phyloP scores from a whole-genome alignment of 2,329 filamentous ascomycete species.

The Colletotrichum godetiae region DNA sequence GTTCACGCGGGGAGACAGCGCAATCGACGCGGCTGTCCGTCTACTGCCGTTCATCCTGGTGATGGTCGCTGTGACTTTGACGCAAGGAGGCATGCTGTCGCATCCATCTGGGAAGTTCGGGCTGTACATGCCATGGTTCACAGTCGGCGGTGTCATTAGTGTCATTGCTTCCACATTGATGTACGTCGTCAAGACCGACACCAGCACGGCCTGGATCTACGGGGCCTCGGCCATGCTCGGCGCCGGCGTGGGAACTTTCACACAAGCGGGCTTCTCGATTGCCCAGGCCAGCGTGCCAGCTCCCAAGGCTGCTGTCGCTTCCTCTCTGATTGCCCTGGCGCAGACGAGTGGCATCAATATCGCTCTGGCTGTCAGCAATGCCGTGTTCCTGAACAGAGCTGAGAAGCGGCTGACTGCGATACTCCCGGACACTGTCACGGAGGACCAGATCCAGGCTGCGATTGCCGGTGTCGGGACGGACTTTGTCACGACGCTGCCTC shows the following conservation, averaged over 20 bases:
- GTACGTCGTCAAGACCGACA: conserved; percentile 41
- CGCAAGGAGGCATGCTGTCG: conserved; percentile 37
- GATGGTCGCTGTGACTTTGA: conserved; percentile 46
- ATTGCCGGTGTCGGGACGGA: conserved; percentile 37
- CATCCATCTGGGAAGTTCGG: conserved; percentile 40
- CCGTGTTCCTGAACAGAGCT: conserved; percentile 47
- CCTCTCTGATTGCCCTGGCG: conserved; percentile 19
- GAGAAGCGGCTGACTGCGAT: conserved; percentile 39
- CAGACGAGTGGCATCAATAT: conserved; percentile 34
- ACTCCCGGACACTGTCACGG: conserved; percentile 38
- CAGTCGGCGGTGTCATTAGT: conserved; percentile 47
- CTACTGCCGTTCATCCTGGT: conserved; percentile 52
- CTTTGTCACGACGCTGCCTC: conserved; percentile 27
- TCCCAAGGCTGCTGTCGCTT: conserved; percentile 13
- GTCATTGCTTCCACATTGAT: conserved; percentile 49
- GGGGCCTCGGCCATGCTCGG: conserved; percentile 52
- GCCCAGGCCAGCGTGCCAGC: conserved; percentile 17
- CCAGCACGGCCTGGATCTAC: conserved; percentile 41
- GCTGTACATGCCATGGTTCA: conserved; percentile 52
- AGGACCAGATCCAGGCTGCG: conserved; percentile 39
- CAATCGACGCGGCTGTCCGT: conserved; percentile 51
- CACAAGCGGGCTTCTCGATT: conserved; percentile 46
- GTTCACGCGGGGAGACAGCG: conserved; percentile 54
- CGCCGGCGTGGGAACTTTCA: conserved; percentile 48
- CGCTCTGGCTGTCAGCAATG: conserved; percentile 24